Base-by-base conservation (phyloP, 228 moss, liverwort and hornwort species). In the Sphagnum fallax region DNA sequence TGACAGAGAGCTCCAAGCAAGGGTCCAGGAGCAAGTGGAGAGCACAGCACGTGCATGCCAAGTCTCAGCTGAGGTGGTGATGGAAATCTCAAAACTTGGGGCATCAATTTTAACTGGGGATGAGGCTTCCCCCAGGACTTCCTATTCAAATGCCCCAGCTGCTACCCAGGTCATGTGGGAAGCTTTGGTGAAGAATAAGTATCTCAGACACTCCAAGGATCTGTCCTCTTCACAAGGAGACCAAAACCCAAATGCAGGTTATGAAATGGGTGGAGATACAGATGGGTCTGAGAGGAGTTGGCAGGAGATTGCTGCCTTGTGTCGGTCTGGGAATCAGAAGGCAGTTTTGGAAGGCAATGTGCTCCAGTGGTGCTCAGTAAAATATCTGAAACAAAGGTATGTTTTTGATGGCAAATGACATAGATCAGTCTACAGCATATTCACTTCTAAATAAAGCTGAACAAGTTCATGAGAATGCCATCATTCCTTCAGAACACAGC, bases 301-400 rank as follows among this genome's bases (percentile, higher is more conserved):
- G 85, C 55, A 66, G 61, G 47, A 71, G 15, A 76, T 72, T 64
- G 11, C 74, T 47, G 67, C 48, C 47, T 4, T 64, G 12, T 76
- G 71, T 72, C 76, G 79, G 18, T 74, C 60, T 6, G 72, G 47
- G 51, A 48, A 76, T 60, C 69, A 65, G 48, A 62, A 10, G 51
- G 76, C 81, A 48, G 76, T 75, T 59, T 8, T 14, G 51, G 62
- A 61, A 10, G 84, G 84, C 60, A 63, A 79, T 58, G 84, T 84
- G 49, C 84, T 84, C 66, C 84, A 84, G 62, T 84, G 84, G 84
- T 84, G 84, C 70, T 79, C 84, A 47, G 81, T 76, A 32, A 84
- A 74, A 69, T 84, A 81, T 74, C 81, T 66, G 64, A 80, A 75
- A 70, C 62, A 11, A 64, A 81, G 81, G 81, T 84, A 53, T 47